Evolutionary conservation across 2,329 filamentous ascomycete species (phyloP).

Genomic region (Sporothrix inflata): DNA sequence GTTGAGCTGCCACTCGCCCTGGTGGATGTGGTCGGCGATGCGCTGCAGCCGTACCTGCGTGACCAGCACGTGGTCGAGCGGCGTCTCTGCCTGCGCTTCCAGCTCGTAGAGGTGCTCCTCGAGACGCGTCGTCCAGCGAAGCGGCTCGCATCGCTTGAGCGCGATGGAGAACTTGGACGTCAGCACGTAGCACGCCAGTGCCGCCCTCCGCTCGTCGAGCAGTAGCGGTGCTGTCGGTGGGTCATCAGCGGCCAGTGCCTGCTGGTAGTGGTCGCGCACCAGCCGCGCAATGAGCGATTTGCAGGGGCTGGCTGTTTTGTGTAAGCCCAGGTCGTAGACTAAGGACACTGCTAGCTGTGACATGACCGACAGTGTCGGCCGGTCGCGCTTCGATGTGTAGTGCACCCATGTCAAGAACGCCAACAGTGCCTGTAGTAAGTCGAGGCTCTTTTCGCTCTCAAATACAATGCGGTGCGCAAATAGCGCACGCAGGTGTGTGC

Average conservation of each 20-base stretch:
- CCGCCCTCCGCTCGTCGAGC: constrained; percentile 53
- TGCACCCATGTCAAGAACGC: constrained; percentile 39
- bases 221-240: constrained; percentile 1
- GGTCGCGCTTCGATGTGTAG: constrained; percentile 37
- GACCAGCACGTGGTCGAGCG: constrained; percentile 55
- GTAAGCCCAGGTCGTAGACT: constrained; percentile 52
- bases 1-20: constrained; percentile 34
- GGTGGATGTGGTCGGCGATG: constrained; percentile 43
- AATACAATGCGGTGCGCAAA: constrained; percentile 50
- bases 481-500: constrained; percentile 48
- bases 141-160: constrained; percentile 52
- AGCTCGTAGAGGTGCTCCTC: constrained; percentile 59
- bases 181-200: constrained; percentile 52
- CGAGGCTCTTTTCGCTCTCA: constrained; percentile 53
- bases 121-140: constrained; percentile 62
- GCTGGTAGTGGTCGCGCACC: constrained; percentile 26
- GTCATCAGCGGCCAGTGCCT: constrained; percentile 31
- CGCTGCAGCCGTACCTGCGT: constrained; percentile 48
- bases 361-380: constrained; percentile 49
- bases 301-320: constrained; percentile 34
- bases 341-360: constrained; percentile 49
- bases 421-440: constrained; percentile 54
- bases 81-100: constrained; percentile 49
- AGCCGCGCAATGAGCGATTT: constrained; percentile 29
- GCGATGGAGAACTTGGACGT: constrained; percentile 37